Conservation (phyloP, 257 asterid genomes). For the Buddleja alternifolia region DNA sequence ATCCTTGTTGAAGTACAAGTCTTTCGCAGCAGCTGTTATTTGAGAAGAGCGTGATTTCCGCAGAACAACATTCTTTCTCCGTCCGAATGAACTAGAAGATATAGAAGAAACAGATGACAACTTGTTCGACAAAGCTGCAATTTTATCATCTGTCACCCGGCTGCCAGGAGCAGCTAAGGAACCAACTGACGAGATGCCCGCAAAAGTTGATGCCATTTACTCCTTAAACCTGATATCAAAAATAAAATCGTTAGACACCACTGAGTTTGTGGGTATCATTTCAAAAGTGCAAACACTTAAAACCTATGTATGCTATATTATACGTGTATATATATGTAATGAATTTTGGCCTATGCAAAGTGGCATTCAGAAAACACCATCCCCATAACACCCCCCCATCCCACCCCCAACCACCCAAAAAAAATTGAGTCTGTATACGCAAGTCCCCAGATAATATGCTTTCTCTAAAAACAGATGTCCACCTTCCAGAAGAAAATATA, state of each 20-base stretch:
- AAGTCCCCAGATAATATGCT: too few relatives aligned
- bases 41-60: slow-evolving; percentile 49
- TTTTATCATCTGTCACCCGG: slow-evolving; percentile 55
- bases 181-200: slow-evolving; percentile 73
- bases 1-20: slow-evolving; percentile 89
- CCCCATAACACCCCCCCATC: too few relatives aligned
- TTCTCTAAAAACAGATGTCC: too few relatives aligned
- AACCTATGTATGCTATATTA: too few relatives aligned
- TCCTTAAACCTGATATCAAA: slow-evolving; percentile 2
- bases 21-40: slow-evolving; percentile 82
- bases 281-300: slow-evolving; percentile 1
- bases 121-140: slow-evolving; percentile 55
- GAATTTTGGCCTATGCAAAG: too few relatives aligned
- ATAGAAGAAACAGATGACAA: slow-evolving; percentile 69
- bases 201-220: slow-evolving; percentile 78
- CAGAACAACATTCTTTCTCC: slow-evolving; percentile 52
- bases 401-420: too few relatives aligned
- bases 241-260: neutral
- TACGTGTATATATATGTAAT: too few relatives aligned
- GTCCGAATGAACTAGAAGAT: slow-evolving; percentile 57
- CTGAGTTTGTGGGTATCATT: too few relatives aligned
- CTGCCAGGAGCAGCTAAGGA: slow-evolving; percentile 73
- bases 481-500: too few relatives aligned
- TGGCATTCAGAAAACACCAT: too few relatives aligned
- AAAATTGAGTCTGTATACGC: too few relatives aligned